phyloP scores from a whole-genome alignment of 108 stramenopile species.

The Nitzschia sp. region DNA sequence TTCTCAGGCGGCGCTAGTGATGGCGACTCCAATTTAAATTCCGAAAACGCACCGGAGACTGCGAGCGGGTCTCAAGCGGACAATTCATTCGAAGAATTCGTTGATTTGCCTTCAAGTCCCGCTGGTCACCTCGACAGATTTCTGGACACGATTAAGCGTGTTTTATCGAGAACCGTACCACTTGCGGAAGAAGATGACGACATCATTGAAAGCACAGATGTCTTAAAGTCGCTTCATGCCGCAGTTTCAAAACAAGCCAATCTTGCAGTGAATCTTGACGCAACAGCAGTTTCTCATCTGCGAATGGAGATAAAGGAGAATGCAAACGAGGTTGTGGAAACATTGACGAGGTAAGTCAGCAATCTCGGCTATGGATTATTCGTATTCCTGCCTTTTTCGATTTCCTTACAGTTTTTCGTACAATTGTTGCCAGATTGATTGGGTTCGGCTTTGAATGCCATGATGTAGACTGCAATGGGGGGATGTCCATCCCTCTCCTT shows the following conservation, averaged over 20 bases:
- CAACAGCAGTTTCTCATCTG: constrained; percentile 16
- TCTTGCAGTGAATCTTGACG: constrained; percentile 14
- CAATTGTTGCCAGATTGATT: constrained; percentile 41
- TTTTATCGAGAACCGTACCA: constrained; percentile 26
- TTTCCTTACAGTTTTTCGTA: not conserved
- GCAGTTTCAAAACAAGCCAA: constrained; percentile 43
- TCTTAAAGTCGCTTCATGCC: constrained; percentile 52
- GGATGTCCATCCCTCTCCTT: constrained; percentile 63
- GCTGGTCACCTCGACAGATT: not conserved
- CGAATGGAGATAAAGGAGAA: constrained; percentile 33
- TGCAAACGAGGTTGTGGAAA: constrained; percentile 32
- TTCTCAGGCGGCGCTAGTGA: too few relatives aligned
- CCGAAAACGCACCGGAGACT: not conserved
- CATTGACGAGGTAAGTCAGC: constrained; percentile 44
- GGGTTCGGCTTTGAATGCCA: constrained; percentile 61
- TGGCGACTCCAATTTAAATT: not conserved
- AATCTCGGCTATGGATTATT: not conserved
- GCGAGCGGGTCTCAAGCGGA: not conserved
- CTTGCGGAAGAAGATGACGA: constrained; percentile 39
- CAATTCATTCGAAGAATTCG: not conserved
- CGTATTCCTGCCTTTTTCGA: not conserved
- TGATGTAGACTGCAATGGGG: constrained; percentile 20
- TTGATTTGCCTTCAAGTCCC: not conserved
- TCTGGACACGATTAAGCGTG: constrained; percentile 25
- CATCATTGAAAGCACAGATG: constrained; percentile 33